These are phyloP conservation scores for Fragaria ananassa DNA, from an alignment of 306 rosid genomes.

Conservation along the genomic window DNA sequence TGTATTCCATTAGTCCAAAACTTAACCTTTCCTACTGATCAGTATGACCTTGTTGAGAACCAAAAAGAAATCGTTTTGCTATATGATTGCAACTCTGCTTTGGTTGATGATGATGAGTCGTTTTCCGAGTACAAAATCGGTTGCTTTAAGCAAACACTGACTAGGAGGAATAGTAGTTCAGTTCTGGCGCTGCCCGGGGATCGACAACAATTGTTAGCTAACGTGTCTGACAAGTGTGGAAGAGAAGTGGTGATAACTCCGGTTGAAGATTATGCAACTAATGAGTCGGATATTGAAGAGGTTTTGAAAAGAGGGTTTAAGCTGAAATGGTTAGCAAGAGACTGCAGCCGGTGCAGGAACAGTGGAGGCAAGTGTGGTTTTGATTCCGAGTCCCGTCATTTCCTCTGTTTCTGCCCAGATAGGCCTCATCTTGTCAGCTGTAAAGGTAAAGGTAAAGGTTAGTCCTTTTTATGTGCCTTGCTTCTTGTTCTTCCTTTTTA, in stretches of 20 bases:
- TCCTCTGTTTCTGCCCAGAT: conserved; percentile 50
- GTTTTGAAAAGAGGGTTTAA: conserved; percentile 44
- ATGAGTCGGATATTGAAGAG: conserved; percentile 3
- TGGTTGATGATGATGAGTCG: neutral
- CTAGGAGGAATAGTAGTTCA: neutral
- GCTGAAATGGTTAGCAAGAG: conserved; percentile 41
- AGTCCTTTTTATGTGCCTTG: too few species aligned
- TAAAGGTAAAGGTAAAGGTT: too few species aligned
- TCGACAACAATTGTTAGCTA: neutral
- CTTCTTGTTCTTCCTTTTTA: too few species aligned
- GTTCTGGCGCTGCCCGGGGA: conserved; percentile 37
- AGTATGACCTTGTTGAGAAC: neutral
- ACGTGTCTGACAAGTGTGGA: conserved; percentile 19
- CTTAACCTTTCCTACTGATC: neutral
- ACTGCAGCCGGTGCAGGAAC: conserved; percentile 20
- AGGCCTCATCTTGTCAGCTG: conserved; percentile 42
- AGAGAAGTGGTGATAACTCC: neutral
- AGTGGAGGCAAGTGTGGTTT: conserved; percentile 62
- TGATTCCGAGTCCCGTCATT: neutral
- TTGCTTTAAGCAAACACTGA: conserved; percentile 16
- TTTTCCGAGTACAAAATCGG: conserved; percentile 14
- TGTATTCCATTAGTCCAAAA: conserved; percentile 24
- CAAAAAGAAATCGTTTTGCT: conserved; percentile 25
- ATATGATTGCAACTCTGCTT: conserved; percentile 23
- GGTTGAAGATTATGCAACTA: neutral